Evolutionary conservation across 2,329 filamentous ascomycete genomes (phyloP), one percentile per base, ranked within the genome.

Genomic region (Xylariales sp.): DNA sequence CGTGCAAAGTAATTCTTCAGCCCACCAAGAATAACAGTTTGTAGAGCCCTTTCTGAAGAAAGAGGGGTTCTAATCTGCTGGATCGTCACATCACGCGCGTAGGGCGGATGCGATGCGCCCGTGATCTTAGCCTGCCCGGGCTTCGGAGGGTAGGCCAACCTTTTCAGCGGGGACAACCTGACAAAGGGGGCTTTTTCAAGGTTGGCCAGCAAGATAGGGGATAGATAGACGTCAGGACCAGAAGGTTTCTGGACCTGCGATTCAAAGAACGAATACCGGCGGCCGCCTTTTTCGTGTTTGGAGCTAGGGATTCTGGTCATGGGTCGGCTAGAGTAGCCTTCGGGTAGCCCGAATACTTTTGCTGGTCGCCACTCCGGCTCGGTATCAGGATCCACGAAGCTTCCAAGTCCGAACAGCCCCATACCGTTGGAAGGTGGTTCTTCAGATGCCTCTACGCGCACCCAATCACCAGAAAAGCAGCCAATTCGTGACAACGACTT

Each of bases 381-480:
- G 4, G 76, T 66, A n/a, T 81, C 72, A 8, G 73, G 64, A n/a
- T 76, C 70, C 6, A 75, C 76, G 46, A 82, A 85, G 44, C 78
- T 81, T 16, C 79, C 80, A 4, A 88, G 68, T 2, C 82, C 82
- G 65, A 82, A 85, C 0, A 74, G 67, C 35, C 76, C 85, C 48
- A 78, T 78, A 14, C 72, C 85, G 57, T 79, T 84, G 13, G 70
- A 66, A 16, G 76, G 83, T 42, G 87, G 85, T 55, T 89, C 87
- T 47, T 85, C 76, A 0, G 86, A 76, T 5, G 79, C 74, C 62
- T 95, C 88, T 10, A 96, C 71, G 16, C 85, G 82, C 10, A 95
- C 88, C 93, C 93, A 98, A 56, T 98, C 93, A 20, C 93, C 93
- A 1, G 91, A 97, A 57, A 98, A 98, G 60, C 91, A 97, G 13